Evolutionary conservation across 768 basidiomycete species (phyloP).

Genomic region (Termitomyces sp.): DNA sequence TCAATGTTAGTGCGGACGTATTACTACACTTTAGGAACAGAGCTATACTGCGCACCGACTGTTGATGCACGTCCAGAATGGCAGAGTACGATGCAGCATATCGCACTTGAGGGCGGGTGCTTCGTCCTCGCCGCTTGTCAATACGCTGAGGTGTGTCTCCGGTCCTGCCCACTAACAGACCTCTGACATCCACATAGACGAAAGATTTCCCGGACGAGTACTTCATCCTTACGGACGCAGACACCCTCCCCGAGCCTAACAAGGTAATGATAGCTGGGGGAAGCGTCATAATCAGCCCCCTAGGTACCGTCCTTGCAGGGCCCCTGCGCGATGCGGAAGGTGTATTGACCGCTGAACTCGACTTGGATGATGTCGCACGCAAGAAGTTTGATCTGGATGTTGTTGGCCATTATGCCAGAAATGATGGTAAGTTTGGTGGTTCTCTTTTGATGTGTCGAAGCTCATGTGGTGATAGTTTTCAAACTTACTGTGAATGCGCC

Average conservation of each 20-base stretch:
- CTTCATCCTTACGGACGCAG: slow-evolving; percentile 29
- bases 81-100: slow-evolving; percentile 54
- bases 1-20: slow-evolving; percentile 44
- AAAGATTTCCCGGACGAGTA: slow-evolving; percentile 45
- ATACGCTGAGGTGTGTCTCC: slow-evolving; percentile 33
- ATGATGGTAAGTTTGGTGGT: slow-evolving; percentile 37
- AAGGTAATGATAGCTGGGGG: slow-evolving; percentile 59
- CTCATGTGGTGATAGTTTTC: slow-evolving; percentile 8
- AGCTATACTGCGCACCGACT: slow-evolving; percentile 63
- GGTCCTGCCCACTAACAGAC: slow-evolving; percentile 8
- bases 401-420: slow-evolving; percentile 56
- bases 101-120: slow-evolving; percentile 64
- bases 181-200: slow-evolving; percentile 14
- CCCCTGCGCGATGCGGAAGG: slow-evolving; percentile 50
- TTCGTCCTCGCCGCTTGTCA: slow-evolving; percentile 64
- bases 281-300: slow-evolving; percentile 52
- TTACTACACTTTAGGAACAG: slow-evolving; percentile 54
- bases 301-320: slow-evolving; percentile 55
- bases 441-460: background rate
- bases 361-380: slow-evolving; percentile 49
- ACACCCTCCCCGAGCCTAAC: slow-evolving; percentile 30
- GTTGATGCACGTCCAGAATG: slow-evolving; percentile 55
- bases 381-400: slow-evolving; percentile 62
- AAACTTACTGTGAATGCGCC: slow-evolving; percentile 9
- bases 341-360: slow-evolving; percentile 50